Conservation (phyloP, 768 basidiomycete species). For the Gymnopilus junonius region DNA sequence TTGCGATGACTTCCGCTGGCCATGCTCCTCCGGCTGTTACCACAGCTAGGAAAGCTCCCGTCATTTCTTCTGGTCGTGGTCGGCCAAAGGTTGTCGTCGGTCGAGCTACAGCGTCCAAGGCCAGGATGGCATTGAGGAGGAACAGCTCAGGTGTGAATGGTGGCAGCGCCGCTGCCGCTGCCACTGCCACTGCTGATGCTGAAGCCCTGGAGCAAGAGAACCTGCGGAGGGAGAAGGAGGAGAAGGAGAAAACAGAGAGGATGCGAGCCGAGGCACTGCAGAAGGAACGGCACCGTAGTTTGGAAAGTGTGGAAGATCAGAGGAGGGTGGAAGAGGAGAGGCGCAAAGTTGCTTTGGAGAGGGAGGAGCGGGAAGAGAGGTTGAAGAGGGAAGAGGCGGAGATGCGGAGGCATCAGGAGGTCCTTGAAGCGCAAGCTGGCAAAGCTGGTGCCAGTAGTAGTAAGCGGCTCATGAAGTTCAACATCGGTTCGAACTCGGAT, state of each 20-base stretch:
- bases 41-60: not conserved
- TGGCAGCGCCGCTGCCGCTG: not conserved
- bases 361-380: conserved; percentile 1
- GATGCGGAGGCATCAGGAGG: not conserved
- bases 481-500: conserved; percentile 65
- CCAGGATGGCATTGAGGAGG: conserved; percentile 3
- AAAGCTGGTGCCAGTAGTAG: not conserved
- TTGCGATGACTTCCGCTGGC: conserved; percentile 12
- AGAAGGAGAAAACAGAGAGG: conserved; percentile 6
- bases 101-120: not conserved
- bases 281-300: conserved; percentile 12
- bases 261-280: conserved; percentile 4
- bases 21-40: not conserved
- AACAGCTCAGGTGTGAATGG: conserved; percentile 11
- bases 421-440: not conserved
- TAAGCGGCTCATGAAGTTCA: conserved; percentile 42
- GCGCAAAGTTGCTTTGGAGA: not conserved
- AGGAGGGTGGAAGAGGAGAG: conserved; percentile 12
- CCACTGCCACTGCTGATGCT: not conserved
- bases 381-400: not conserved
- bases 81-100: conserved; percentile 9
- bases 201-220: conserved; percentile 13
- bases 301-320: conserved; percentile 10
- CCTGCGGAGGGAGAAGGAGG: conserved; percentile 13
- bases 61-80: not conserved